phyloP scores from a whole-genome alignment of 2,329 filamentous ascomycete species.

The Phaeosphaeria sp. region DNA sequence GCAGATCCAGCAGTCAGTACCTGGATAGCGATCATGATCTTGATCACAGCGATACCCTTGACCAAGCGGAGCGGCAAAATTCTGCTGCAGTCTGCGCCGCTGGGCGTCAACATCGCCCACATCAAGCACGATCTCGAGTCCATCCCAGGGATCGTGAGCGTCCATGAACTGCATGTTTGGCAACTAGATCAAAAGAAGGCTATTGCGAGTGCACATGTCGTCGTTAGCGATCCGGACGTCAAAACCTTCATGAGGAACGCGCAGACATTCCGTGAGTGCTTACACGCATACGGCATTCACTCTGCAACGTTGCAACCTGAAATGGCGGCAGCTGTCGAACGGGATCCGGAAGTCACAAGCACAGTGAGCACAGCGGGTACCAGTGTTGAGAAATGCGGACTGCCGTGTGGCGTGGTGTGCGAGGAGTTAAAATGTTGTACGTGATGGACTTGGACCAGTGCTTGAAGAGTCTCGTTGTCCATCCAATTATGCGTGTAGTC shows the following conservation, averaged over 20 bases:
- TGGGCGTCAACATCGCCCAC: slow-evolving; percentile 65
- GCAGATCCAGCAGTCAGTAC: slow-evolving; percentile 74
- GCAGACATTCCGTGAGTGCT: slow-evolving; percentile 69
- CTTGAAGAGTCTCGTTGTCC: neutral
- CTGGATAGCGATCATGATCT: slow-evolving; percentile 75
- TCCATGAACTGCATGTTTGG: slow-evolving; percentile 79
- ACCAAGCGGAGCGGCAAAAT: slow-evolving; percentile 68
- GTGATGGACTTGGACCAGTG: slow-evolving; percentile 4
- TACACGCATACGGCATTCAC: slow-evolving; percentile 77
- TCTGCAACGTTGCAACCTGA: slow-evolving; percentile 75
- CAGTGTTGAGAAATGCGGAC: slow-evolving; percentile 54
- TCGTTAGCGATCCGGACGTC: slow-evolving; percentile 65
- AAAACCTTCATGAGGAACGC: slow-evolving; percentile 66
- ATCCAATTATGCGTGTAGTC: neutral
- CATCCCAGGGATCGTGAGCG: slow-evolving; percentile 69
- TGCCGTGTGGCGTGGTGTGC: slow-evolving; percentile 60
- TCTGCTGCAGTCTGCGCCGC: slow-evolving; percentile 70
- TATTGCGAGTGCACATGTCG: slow-evolving; percentile 73
- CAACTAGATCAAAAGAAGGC: slow-evolving; percentile 72
- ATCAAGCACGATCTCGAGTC: slow-evolving; percentile 73
- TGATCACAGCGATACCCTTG: slow-evolving; percentile 68
- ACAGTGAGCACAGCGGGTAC: slow-evolving; percentile 26
- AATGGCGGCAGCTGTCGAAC: slow-evolving; percentile 26
- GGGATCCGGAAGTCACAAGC: slow-evolving; percentile 12
- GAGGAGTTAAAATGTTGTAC: slow-evolving; percentile 57